phyloP scores from a whole-genome alignment of 148 eudicot species.

The Nyssa sinensis region DNA sequence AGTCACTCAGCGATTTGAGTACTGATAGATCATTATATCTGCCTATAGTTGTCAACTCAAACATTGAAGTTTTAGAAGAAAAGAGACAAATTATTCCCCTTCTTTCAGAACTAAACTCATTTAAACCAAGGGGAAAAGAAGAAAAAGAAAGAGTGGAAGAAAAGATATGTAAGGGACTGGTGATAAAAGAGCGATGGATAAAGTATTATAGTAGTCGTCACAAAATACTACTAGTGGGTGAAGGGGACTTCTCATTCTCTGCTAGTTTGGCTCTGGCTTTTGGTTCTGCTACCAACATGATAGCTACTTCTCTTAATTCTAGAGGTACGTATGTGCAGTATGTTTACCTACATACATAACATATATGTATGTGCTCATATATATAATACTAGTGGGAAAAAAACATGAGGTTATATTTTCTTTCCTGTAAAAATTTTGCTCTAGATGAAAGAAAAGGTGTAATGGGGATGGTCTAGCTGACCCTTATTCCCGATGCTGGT shows the following conservation, averaged over 20 bases:
- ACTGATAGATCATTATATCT: background rate
- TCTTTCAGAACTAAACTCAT: background rate
- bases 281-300: slow-evolving; percentile 5
- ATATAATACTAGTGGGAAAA: no score
- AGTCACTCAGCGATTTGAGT: background rate
- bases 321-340: background rate
- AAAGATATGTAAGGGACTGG: background rate
- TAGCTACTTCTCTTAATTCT: slow-evolving; percentile 2
- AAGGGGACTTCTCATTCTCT: slow-evolving; percentile 24
- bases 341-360: background rate
- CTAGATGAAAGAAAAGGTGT: no score
- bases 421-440: no score
- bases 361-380: background rate
- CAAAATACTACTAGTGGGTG: slow-evolving; percentile 18
- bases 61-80: background rate
- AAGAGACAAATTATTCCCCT: background rate
- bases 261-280: slow-evolving; percentile 11
- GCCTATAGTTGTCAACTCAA: background rate
- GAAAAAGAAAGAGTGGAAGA: background rate
- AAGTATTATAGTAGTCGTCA: slow-evolving; percentile 9
- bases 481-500: no score
- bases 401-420: no score
- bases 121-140: background rate
- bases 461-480: no score
- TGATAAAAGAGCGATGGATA: slow-evolving; percentile 14